phyloP scores from a whole-genome alignment of 139 green algal species.

The Limnomonas spitsbergensis region DNA sequence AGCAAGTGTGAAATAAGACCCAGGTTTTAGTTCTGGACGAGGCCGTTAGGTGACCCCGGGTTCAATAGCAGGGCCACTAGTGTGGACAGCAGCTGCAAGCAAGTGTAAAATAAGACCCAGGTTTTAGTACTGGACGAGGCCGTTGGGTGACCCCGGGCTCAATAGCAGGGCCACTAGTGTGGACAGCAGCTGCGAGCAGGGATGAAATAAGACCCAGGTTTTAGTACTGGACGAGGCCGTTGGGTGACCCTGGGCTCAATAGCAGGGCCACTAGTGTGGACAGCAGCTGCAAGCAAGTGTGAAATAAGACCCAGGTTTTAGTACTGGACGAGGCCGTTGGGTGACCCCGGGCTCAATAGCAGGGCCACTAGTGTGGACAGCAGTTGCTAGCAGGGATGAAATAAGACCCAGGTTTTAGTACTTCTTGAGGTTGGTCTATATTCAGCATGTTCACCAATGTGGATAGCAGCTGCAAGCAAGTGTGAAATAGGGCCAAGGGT shows the following conservation, averaged over 20 bases:
- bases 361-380: constrained; percentile 25
- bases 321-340: neutral
- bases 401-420: too few species aligned
- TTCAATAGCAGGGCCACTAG: constrained; percentile 20
- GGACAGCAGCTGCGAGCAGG: constrained; percentile 21
- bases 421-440: neutral
- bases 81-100: constrained; percentile 18
- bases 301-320: too few species aligned
- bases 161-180: constrained; percentile 22
- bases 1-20: too few species aligned
- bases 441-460: constrained; percentile 20
- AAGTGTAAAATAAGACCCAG: too few species aligned
- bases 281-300: too few species aligned
- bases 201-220: too few species aligned
- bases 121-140: constrained; percentile 4
- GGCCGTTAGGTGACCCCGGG: neutral
- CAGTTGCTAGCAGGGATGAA: too few species aligned
- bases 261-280: constrained; percentile 22
- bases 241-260: neutral
- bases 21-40: too few species aligned
- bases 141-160: neutral
- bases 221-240: neutral
- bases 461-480: constrained; percentile 21
- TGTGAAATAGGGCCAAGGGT: too few species aligned
- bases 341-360: neutral